These are phyloP conservation scores for Aspergillus fijiensis DNA, from an alignment of 2,329 filamentous ascomycete genomes.

Conservation along the genomic window DNA sequence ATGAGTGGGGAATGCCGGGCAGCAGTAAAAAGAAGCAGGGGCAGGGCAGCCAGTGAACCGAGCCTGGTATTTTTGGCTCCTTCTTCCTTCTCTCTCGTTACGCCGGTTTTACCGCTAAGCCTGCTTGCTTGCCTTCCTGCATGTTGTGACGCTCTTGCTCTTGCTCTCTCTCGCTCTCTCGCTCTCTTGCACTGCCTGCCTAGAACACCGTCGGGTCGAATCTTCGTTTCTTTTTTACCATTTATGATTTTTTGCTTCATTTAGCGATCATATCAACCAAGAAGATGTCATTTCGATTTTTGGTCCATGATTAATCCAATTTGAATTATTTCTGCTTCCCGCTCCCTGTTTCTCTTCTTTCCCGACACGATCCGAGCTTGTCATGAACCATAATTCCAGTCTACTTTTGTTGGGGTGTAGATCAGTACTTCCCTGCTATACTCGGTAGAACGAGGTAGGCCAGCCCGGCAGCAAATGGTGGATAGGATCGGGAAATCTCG, in stretches of 20 bases:
- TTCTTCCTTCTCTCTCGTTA: not conserved
- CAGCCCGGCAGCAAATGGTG: not conserved
- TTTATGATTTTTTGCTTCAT: not conserved
- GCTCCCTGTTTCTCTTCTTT: conserved; percentile 5
- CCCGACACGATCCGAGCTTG: not conserved
- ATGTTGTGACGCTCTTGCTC: conserved; percentile 5
- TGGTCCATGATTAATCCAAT: too few relatives aligned
- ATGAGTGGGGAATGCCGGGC: conserved; percentile 5
- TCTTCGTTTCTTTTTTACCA: not conserved
- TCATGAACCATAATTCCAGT: too few relatives aligned
- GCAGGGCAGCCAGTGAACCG: conserved; percentile 11
- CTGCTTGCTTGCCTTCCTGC: conserved; percentile 8
- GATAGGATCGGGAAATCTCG: not conserved
- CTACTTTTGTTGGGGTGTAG: not conserved
- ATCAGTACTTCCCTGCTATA: not conserved
- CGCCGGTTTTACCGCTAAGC: conserved; percentile 11
- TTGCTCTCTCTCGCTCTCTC: too few relatives aligned
- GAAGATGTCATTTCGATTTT: not conserved
- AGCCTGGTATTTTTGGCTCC: conserved; percentile 15
- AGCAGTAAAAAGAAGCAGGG: not conserved
- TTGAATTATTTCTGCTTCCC: conserved; percentile 1
- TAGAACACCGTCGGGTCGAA: conserved; percentile 1
- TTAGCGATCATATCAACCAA: not conserved
- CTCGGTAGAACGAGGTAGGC: too few relatives aligned
- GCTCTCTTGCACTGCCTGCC: conserved; percentile 1